Evolutionary conservation across 805 yeast species (phyloP).

Genomic region (Yamadazyma akitaensis): DNA sequence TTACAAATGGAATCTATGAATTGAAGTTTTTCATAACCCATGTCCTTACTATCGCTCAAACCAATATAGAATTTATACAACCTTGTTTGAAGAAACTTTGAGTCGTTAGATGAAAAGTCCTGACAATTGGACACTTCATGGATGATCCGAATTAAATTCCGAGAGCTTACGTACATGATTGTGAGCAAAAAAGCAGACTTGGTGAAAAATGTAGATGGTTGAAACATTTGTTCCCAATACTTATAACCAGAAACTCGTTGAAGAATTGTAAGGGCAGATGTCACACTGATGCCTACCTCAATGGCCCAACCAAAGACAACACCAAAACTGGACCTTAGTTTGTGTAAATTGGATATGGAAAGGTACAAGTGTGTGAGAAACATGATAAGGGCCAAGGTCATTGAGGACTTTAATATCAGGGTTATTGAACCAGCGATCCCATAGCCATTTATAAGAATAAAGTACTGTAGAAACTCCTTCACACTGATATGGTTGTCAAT

Average conservation of each 20-base stretch:
- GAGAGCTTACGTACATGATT: slow-evolving; percentile 27
- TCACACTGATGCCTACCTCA: slow-evolving; percentile 21
- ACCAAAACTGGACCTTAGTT: slow-evolving; percentile 33
- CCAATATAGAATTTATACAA: slow-evolving; percentile 31
- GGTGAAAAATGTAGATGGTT: slow-evolving; percentile 25
- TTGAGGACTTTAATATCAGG: neutral
- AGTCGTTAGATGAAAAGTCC: slow-evolving; percentile 14
- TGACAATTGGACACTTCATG: slow-evolving; percentile 26
- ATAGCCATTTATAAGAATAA: slow-evolving; percentile 3
- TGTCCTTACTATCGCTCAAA: slow-evolving; percentile 14
- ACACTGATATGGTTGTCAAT: slow-evolving; percentile 11
- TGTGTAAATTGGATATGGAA: slow-evolving; percentile 31
- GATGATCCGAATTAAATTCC: slow-evolving; percentile 26
- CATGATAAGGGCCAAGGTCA: slow-evolving; percentile 1
- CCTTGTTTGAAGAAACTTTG: slow-evolving; percentile 14
- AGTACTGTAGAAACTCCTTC: slow-evolving; percentile 16
- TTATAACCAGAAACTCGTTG: slow-evolving; percentile 14
- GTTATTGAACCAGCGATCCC: slow-evolving; percentile 1
- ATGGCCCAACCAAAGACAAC: slow-evolving; percentile 35
- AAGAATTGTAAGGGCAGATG: slow-evolving; percentile 28
- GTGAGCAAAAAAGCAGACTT: slow-evolving; percentile 21
- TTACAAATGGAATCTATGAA: neutral
- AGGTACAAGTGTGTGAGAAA: slow-evolving; percentile 23
- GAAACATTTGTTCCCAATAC: slow-evolving; percentile 26
- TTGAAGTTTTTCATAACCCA: slow-evolving; percentile 9